phyloP scores from a whole-genome alignment of 2,329 filamentous ascomycete genomes.

The Triangularia setosa region DNA sequence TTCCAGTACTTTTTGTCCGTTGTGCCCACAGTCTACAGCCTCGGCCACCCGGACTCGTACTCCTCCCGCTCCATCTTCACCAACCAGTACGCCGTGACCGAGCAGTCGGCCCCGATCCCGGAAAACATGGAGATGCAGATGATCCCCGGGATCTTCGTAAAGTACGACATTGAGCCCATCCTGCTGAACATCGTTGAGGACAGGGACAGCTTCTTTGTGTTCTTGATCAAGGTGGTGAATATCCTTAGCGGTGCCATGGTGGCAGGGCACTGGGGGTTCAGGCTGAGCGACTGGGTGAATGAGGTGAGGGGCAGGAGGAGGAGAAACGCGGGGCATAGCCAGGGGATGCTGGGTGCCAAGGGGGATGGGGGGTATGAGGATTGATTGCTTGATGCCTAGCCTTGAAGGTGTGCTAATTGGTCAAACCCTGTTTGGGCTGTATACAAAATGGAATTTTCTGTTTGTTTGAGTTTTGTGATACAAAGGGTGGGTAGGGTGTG shows the following conservation, averaged over 20 bases:
- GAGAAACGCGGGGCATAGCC: slow-evolving; percentile 38
- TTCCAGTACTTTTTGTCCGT: slow-evolving; percentile 97
- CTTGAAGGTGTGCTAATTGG: background rate
- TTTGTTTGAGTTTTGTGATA: background rate
- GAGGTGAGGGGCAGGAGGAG: slow-evolving; percentile 51
- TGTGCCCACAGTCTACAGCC: slow-evolving; percentile 88
- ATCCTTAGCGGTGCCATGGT: slow-evolving; percentile 88
- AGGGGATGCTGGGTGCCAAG: slow-evolving; percentile 51
- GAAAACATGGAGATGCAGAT: slow-evolving; percentile 47
- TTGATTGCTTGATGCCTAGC: background rate
- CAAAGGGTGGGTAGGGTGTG: background rate
- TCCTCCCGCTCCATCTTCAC: slow-evolving; percentile 68
- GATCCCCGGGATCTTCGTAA: slow-evolving; percentile 92
- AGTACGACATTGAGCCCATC: slow-evolving; percentile 98
- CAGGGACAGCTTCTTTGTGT: slow-evolving; percentile 67
- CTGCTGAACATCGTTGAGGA: slow-evolving; percentile 80
- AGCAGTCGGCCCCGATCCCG: slow-evolving; percentile 68
- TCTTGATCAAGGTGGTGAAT: slow-evolving; percentile 83
- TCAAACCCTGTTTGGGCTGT: background rate
- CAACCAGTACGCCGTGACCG: slow-evolving; percentile 97
- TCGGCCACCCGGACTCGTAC: slow-evolving; percentile 40
- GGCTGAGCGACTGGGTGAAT: slow-evolving; percentile 70
- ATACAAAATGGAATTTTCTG: background rate
- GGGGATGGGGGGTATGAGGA: slow-evolving; percentile 6
- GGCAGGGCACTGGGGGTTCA: slow-evolving; percentile 89